Conservation (phyloP, 2,329 filamentous ascomycete species). For the Stagonosporopsis rhizophila region DNA sequence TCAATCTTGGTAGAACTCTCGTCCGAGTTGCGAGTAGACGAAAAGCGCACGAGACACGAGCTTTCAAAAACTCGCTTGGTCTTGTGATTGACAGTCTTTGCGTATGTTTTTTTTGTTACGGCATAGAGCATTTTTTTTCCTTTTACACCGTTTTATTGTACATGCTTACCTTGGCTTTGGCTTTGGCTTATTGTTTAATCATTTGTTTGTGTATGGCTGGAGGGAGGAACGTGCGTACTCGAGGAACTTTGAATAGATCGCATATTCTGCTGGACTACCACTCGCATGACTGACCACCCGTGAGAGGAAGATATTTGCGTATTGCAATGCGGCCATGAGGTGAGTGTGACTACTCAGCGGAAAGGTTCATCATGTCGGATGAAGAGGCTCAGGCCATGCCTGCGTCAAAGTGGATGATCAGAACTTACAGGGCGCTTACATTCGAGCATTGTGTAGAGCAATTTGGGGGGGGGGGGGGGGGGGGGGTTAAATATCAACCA, state of each 20-base stretch:
- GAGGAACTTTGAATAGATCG: slow-evolving; percentile 5
- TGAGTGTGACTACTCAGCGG: too few species aligned
- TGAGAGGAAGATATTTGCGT: background rate
- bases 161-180: slow-evolving; percentile 23
- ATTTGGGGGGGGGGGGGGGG: too few species aligned
- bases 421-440: background rate
- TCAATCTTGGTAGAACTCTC: background rate
- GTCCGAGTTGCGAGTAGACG: background rate
- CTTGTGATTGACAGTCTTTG: background rate
- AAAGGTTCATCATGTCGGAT: background rate
- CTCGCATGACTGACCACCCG: background rate
- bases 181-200: slow-evolving; percentile 22
- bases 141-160: slow-evolving; percentile 30
- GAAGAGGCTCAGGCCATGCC: background rate
- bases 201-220: slow-evolving; percentile 8
- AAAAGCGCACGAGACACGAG: slow-evolving; percentile 1
- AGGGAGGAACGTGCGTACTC: background rate
- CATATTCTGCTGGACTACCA: background rate
- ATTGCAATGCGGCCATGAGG: background rate
- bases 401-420: background rate
- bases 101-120: slow-evolving; percentile 6
- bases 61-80: background rate
- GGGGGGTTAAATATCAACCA: background rate
- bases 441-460: background rate
- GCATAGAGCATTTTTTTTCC: slow-evolving; percentile 18